These are phyloP conservation scores for Talaromyces sp. DNA, from an alignment of 2,329 filamentous ascomycete genomes.

Conservation along the genomic window DNA sequence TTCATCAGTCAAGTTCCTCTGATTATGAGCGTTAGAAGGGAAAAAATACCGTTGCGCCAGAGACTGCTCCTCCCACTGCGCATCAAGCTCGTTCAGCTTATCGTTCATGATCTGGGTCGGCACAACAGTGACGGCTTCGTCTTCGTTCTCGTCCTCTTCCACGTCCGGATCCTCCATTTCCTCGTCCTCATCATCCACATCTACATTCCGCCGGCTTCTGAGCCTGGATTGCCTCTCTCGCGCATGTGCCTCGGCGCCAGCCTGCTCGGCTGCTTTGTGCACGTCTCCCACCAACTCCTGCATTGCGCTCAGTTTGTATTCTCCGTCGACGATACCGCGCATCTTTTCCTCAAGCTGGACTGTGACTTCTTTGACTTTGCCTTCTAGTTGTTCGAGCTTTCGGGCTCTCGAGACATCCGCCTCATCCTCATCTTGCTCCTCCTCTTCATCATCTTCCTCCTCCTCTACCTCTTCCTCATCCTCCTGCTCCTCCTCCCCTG, in stretches of 20 bases:
- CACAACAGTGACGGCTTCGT: conserved; percentile 22
- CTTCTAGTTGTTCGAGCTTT: conserved; percentile 38
- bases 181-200: conserved; percentile 15
- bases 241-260: conserved; percentile 23
- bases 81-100: conserved; percentile 27
- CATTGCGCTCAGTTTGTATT: conserved; percentile 42
- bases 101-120: conserved; percentile 31
- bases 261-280: conserved; percentile 31
- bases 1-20: neutral
- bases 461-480: conserved; percentile 22
- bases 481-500: conserved; percentile 23
- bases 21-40: neutral
- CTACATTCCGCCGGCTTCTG: conserved; percentile 30
- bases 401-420: conserved; percentile 25
- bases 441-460: conserved; percentile 22
- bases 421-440: conserved; percentile 23
- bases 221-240: conserved; percentile 19
- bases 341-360: conserved; percentile 53
- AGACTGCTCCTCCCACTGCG: conserved; percentile 32
- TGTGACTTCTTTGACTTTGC: conserved; percentile 49
- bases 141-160: conserved; percentile 39
- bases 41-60: conserved; percentile 37
- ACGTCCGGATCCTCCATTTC: conserved; percentile 32
- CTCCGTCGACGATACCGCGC: conserved; percentile 55
- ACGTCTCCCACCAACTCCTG: conserved; percentile 41